Evolutionary conservation across 2,329 filamentous ascomycete genomes (phyloP).

Genomic region (Aureobasidium melanogenum): DNA sequence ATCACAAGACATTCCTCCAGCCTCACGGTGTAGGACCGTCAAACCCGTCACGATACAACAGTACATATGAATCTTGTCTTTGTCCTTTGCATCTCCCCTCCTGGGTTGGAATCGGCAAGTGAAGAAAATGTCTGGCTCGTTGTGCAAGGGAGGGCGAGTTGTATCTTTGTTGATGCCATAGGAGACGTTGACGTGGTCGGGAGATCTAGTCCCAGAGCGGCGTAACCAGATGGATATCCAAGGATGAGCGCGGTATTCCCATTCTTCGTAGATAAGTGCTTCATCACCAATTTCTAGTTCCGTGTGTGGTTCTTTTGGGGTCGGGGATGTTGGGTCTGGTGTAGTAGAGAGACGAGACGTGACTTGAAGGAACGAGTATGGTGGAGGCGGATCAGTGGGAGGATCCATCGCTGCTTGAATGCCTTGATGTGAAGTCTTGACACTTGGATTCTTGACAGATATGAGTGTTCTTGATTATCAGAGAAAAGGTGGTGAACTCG

Average conservation of each 20-base stretch:
- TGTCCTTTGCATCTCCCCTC: neutral
- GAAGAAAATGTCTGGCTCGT: neutral
- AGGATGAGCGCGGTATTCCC: neutral
- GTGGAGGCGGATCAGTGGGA: neutral
- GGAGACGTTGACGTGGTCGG: neutral
- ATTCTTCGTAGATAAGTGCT: neutral
- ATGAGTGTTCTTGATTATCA: too few species aligned
- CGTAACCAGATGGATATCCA: neutral
- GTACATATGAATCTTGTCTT: neutral
- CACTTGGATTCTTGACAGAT: too few species aligned
- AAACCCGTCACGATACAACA: neutral
- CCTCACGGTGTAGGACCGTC: neutral
- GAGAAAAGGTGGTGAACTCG: too few species aligned
- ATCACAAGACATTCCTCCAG: neutral
- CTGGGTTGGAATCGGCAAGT: neutral
- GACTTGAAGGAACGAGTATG: neutral
- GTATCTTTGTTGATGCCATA: neutral
- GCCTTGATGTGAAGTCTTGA: too few species aligned
- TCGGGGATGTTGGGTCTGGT: neutral
- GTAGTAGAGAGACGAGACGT: neutral
- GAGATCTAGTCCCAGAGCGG: neutral
- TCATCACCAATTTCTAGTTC: too few species aligned
- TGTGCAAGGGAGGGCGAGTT: neutral
- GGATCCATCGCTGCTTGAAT: too few species aligned
- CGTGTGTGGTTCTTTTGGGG: neutral